Conservation (phyloP, 371 early-diverging fungal species). For the Mucor mucedo region DNA sequence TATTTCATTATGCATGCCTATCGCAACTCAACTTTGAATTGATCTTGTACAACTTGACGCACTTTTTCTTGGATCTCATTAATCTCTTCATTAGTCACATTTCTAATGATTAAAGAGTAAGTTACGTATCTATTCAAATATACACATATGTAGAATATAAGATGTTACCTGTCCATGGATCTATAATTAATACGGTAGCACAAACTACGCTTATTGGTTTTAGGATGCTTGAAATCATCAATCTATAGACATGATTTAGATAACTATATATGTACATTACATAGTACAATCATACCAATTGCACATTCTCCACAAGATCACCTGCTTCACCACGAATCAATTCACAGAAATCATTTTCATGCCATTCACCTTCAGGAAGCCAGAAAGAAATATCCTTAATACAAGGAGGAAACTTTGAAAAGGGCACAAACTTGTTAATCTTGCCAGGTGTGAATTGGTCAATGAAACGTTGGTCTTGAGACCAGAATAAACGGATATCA, state of each 20-base stretch:
- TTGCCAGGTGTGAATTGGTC: conserved; percentile 79
- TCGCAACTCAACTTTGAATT: conserved; percentile 81
- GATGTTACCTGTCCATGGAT: conserved; percentile 78
- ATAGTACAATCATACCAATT: conserved; percentile 59
- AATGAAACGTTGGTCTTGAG: conserved; percentile 86
- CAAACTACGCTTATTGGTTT: conserved; percentile 77
- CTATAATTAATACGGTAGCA: conserved; percentile 95
- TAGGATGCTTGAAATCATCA: conserved; percentile 89
- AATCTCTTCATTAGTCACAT: conserved; percentile 92
- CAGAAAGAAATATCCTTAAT: conserved; percentile 97
- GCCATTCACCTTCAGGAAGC: conserved; percentile 70
- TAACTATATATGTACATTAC: neutral
- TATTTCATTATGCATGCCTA: conserved; percentile 31
- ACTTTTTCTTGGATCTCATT: conserved; percentile 87
- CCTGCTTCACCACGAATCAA: conserved; percentile 91
- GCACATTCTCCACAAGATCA: conserved; percentile 91
- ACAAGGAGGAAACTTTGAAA: conserved; percentile 85
- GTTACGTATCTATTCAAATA: neutral
- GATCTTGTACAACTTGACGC: conserved; percentile 65
- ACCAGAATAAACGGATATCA: conserved; percentile 98
- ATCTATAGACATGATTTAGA: conserved; percentile 51
- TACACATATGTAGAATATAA: neutral
- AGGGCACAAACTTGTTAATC: conserved; percentile 76
- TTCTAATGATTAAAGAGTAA: conserved; percentile 49
- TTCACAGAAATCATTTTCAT: conserved; percentile 94